Evolutionary conservation across 345 rosid genomes (phyloP), one percentile per base, ranked within the genome.

Genomic region (Lepidium aucheri): DNA sequence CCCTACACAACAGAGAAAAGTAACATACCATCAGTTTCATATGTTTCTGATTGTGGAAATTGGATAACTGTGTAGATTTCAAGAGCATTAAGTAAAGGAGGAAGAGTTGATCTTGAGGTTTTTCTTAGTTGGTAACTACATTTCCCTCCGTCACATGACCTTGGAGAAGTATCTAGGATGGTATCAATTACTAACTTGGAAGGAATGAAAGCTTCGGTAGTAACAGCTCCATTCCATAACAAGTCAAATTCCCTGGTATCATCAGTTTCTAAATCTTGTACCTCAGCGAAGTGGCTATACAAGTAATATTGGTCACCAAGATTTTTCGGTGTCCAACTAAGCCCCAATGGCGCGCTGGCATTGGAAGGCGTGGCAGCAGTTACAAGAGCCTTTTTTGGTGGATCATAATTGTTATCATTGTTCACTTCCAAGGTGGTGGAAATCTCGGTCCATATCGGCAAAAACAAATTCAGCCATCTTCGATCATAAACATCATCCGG

Each of bases 401-500:
- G 58, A 4, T 5, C 36, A 16, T 13, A 75, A 0, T 3, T 22
- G 7, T 13, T 56, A 8, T 13, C 0, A 38, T 57, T 8, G 4
- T 11, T 4, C 4, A 49, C 14, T 3, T 45, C 5, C 7, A 1
- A 0, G n/a, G 33, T 12, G 3, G 81, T 60, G 7, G n/a, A 50
- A 26, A 33, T 4, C 4, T 12, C 18, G 1, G 53, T 43, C 53
- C 63, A 74, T 0, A 10, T 0, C 0, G 1, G 0, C 32, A 1
- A 58, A 9, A 0, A 35, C 2, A 73, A 39, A 15, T 0, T 28
- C 7, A 1, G 0, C 81, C 87, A 83, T 8, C 7, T 6, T 10
- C 84, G 78, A 40, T 83, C 86, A 24, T 24, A 68, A 0, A 51
- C 47, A 44, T 83, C 84, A 20, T 68, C 46, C 10, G 69, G 40